Evolutionary conservation across 495 filamentous ascomycete genomes (phyloP).

Genomic region (Penicillium antarcticum): DNA sequence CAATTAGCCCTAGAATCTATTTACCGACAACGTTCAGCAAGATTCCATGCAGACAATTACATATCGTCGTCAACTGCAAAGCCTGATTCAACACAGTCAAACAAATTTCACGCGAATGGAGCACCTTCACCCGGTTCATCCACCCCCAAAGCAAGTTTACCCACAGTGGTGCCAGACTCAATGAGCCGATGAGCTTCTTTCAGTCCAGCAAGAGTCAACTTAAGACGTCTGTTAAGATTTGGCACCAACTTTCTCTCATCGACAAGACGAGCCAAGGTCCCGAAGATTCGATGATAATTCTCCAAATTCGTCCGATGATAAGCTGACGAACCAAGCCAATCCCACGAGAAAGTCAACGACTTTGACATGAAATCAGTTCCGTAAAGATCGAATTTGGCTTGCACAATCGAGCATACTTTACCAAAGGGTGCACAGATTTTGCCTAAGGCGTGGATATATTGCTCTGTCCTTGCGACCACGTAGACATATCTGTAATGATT

Average conservation of each 20-base stretch:
- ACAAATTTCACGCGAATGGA: too few species aligned
- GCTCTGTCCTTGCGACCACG: slow-evolving; percentile 22
- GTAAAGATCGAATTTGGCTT: slow-evolving; percentile 27
- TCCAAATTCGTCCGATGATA: neutral
- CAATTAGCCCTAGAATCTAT: too few species aligned
- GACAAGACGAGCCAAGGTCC: neutral
- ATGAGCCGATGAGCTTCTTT: neutral
- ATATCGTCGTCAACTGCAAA: too few species aligned
- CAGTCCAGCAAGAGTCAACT: slow-evolving; percentile 3
- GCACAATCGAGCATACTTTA: slow-evolving; percentile 36
- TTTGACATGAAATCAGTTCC: slow-evolving; percentile 37
- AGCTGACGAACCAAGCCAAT: slow-evolving; percentile 25
- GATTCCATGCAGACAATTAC: too few species aligned
- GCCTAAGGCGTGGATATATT: slow-evolving; percentile 5
- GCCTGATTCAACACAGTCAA: too few species aligned
- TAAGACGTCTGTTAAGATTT: neutral
- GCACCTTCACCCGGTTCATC: neutral
- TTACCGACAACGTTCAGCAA: too few species aligned
- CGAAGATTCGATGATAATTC: neutral
- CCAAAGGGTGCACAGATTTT: slow-evolving; percentile 29
- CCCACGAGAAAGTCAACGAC: slow-evolving; percentile 32
- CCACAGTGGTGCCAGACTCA: neutral
- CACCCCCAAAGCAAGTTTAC: neutral
- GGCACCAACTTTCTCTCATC: neutral
- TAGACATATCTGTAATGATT: slow-evolving; percentile 25